Base-by-base conservation (phyloP, 1,284 basidiomycete genomes). In the Trichosporon sp. region DNA sequence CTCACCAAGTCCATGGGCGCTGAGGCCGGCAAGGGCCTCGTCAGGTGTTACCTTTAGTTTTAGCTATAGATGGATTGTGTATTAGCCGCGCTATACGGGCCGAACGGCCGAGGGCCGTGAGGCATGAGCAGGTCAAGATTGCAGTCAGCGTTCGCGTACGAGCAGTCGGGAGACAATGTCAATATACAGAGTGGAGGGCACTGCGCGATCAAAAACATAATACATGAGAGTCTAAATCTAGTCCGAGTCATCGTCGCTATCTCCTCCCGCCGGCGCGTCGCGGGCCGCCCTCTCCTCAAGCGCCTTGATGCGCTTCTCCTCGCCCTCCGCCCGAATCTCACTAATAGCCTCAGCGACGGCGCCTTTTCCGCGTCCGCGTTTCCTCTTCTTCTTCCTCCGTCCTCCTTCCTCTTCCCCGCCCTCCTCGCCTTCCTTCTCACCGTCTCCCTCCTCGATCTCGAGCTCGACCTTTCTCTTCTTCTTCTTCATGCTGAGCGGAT, bases 401-500 rank as follows among this genome's bases (percentile, higher is more conserved):
- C 68, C 77, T 12, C n/a, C 73, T 1, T 71, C 76, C 4, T 40
- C 70, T 3, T 56, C 61, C 72, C 71, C 68, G 64, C 68, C 70
- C 46, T 66, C 73, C 10, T 38, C 48, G 12, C 48, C 68, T 7
- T 26, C 35, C 26, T 61, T 35, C 65, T 66, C 40, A n/a, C 31
- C 26, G 46, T 38, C 66, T 64, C 35, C 54, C 37, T 46, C 54
- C 61, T 68, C 67, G 37, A 38, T 6, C 65, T 71, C 70, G 66
- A 72, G 66, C 67, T 73, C 40, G 19, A 68, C 68, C 65, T 69
- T 26, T 48, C 56, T 56, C 79, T 88, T 91, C 85, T 94, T 94
- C 87, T 94, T 98, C 86, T 93, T 95, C 48, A 96, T 86, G 72
- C 93, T 95, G 3, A 99, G 87, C 14, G 96, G 94, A 85, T 99